Conservation (phyloP, 2,329 filamentous ascomycete genomes). For the Hymenoscyphus linearis region DNA sequence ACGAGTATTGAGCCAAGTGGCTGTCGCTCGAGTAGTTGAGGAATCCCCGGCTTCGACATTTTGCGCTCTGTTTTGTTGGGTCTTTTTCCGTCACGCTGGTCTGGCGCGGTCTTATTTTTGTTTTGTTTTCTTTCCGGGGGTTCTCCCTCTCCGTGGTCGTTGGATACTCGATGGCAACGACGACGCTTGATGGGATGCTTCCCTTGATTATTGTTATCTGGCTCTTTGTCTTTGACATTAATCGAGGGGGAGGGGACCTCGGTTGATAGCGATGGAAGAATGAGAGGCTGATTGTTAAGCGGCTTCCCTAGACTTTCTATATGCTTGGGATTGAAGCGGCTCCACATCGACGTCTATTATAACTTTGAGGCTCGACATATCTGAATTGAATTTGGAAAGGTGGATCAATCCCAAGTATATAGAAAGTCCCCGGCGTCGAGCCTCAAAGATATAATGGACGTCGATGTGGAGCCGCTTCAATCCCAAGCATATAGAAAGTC, state of each 20-base stretch:
- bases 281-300: constrained; percentile 26
- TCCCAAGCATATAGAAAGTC: constrained; percentile 32
- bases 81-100: not conserved
- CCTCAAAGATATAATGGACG: constrained; percentile 34
- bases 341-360: constrained; percentile 35
- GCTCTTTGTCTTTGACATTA: constrained; percentile 12
- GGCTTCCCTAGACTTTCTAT: constrained; percentile 30
- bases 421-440: too few species aligned
- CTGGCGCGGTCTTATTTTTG: too few species aligned
- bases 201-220: constrained; percentile 15
- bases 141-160: constrained; percentile 9
- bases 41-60: not conserved
- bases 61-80: not conserved
- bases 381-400: constrained; percentile 26
- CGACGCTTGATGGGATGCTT: constrained; percentile 24
- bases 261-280: constrained; percentile 19
- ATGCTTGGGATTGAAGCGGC: constrained; percentile 31
- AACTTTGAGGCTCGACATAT: constrained; percentile 33
- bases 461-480: constrained; percentile 33
- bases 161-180: constrained; percentile 27
- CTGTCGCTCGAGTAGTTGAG: not conserved
- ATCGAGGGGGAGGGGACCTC: constrained; percentile 20
- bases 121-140: too few species aligned
- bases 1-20: not conserved
- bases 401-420: constrained; percentile 21